Evolutionary conservation across 305 asterid species (phyloP), one percentile per base, ranked within the genome.

Genomic region (Solanum hybrid): DNA sequence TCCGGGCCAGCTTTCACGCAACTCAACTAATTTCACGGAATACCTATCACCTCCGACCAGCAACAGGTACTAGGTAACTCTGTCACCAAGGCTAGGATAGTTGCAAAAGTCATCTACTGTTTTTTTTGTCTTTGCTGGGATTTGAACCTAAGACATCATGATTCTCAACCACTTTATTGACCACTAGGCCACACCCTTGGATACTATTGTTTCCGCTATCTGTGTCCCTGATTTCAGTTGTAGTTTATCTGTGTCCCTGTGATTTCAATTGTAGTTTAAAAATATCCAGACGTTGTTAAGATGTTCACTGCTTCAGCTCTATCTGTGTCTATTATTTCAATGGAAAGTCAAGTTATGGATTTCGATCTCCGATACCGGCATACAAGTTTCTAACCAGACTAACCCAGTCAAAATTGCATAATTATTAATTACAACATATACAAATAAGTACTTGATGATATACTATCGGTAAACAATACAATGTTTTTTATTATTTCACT

Each of bases 1-100:
- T 41, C 1, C 0, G 0, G 57, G 2, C 57, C 0, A 41, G 61
- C 61, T 41, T 41, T 41, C 61, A 0, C 1, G 20, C 61, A 41
- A 41, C 61, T 13, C 61, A 41, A 45, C 20, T 45, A 13, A 45
- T 13, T 45, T 7, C 61, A 13, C 61, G 1, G 2, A 45, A 45
- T 45, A 45, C 61, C 20, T 45, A 45, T 45, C 57, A 45, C 61
- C 7, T 41, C 61, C 20, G 20, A 13, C 61, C 20, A 41, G 0
- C 17, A 41, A 41, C 2, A 39, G 0, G 51, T 39, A 39, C 51
- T 39, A 39, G 51, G 51, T 39, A 39, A 39, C 51, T 3, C 0
- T 39, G 6, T 39, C 51, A 39, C 51, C 15, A 39, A 39, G 51
- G 51, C 51, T 39, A 11, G 51, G 51, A 39, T 39, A 39, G 51